Conservation (phyloP, 2,329 filamentous ascomycete genomes). For the Taxawa tesnikishii region DNA sequence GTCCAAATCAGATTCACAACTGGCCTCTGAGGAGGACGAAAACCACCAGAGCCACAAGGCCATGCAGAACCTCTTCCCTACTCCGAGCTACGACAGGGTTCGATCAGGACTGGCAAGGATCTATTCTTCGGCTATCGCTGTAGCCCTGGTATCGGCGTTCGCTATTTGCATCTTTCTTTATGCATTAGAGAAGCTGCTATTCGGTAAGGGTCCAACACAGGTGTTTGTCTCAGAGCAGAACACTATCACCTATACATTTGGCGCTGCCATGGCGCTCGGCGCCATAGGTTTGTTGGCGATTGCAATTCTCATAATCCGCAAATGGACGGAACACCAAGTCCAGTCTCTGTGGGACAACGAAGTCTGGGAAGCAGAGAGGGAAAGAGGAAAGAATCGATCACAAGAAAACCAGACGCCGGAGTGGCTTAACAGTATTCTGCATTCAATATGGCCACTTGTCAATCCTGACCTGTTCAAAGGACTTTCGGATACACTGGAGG, state of each 20-base stretch:
- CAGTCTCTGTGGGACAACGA: conserved; percentile 54
- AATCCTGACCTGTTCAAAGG: conserved; percentile 64
- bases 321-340: conserved; percentile 51
- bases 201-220: too few relatives aligned
- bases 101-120: conserved; percentile 10
- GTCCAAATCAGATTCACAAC: conserved; percentile 30
- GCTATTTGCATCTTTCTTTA: too few relatives aligned
- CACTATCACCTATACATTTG: too few relatives aligned
- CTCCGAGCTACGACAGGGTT: conserved; percentile 35
- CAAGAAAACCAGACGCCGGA: conserved; percentile 51
- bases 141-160: too few relatives aligned
- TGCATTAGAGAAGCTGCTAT: too few relatives aligned
- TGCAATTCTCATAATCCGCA: conserved; percentile 37
- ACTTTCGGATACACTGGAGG: conserved; percentile 59
- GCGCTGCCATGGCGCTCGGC: too few relatives aligned
- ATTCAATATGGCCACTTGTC: conserved; percentile 60
- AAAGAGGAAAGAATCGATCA: conserved; percentile 35
- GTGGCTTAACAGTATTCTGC: conserved; percentile 60
- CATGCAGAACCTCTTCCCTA: conserved; percentile 41
- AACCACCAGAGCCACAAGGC: conserved; percentile 28
- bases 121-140: conserved; percentile 2
- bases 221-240: too few relatives aligned
- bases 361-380: conserved; percentile 53
- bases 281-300: too few relatives aligned
- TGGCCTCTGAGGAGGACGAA: conserved; percentile 30